phyloP scores from a whole-genome alignment of 148 eudicot genomes.

The Suaeda aralocaspica region DNA sequence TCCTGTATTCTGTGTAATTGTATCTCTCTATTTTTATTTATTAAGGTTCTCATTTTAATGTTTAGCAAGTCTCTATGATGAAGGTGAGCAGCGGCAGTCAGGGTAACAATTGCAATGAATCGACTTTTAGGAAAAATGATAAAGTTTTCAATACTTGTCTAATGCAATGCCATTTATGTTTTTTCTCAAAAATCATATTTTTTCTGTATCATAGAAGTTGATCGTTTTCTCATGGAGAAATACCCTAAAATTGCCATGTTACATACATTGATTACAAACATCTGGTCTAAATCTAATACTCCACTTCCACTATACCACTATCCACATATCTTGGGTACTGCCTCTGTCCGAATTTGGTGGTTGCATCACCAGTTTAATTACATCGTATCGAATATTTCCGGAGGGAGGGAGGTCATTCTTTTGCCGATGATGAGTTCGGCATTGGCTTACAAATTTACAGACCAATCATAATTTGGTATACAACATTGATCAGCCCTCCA shows the following conservation, averaged over 20 bases:
- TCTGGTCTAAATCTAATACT: background rate
- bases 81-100: no score
- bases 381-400: background rate
- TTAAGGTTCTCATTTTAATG: no score
- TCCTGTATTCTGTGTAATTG: no score
- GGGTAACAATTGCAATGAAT: no score
- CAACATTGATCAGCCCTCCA: slow-evolving; percentile 50
- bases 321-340: no score
- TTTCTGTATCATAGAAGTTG: background rate
- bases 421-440: slow-evolving; percentile 1
- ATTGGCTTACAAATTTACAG: slow-evolving; percentile 41
- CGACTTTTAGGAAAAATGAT: no score
- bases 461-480: slow-evolving; percentile 77
- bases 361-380: background rate
- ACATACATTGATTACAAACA: no score
- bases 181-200: background rate
- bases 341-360: background rate
- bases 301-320: background rate
- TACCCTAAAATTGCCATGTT: background rate
- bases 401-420: background rate
- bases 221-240: background rate
- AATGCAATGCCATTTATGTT: no score
- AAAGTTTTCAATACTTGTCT: no score
- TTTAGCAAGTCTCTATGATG: no score
- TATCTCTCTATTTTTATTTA: no score